Evolutionary conservation across 306 rosid species (phyloP), one percentile per base, ranked within the genome.

Genomic region (Casuarina cunninghamiana): DNA sequence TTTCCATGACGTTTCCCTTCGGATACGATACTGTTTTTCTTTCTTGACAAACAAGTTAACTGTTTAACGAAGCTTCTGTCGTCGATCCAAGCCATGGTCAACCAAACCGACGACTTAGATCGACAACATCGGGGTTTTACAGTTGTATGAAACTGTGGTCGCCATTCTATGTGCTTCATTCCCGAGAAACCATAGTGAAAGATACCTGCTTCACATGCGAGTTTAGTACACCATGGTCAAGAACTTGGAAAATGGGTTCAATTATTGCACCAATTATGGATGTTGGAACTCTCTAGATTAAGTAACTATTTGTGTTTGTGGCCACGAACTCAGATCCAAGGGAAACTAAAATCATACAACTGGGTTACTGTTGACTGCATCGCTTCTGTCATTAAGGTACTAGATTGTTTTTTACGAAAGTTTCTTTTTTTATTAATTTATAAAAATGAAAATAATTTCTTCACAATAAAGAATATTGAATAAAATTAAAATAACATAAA

Each of bases 1-100:
- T 57, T 69, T 10, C 43, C 61, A 13, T 41, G 73, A 77, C 71
- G 67, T 75, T 32, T 9, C 35, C 21, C 66, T 62, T 70, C 68
- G 39, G 60, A 10, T 10, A 48, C 26, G 19, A 3, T 26, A 5
- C 5, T 42, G 19, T 10, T 53, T 48, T 11, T 11, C n/a, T 26
- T 39, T 62, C n/a, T 19, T 12, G 2, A 38, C 50, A 62, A 8
- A 2, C 10, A 39, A 10, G 41, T 17, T 48, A 17, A 32, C 58
- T 61, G 43, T 57, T 60, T 43, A 53, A 13, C 44, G 37, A 53
- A 41, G 46, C 8, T 41, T 13, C 37, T n/a, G 13, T 32, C 5
- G 37, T 63, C 15, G 77, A 74, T 70, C 77, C 39, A 60, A 35
- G 74, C 4, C 43, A 57, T 57, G 4, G 38, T 21, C 65, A 21